phyloP scores from a whole-genome alignment of 2,329 filamentous ascomycete species.

The Parafenestella ontariensis region DNA sequence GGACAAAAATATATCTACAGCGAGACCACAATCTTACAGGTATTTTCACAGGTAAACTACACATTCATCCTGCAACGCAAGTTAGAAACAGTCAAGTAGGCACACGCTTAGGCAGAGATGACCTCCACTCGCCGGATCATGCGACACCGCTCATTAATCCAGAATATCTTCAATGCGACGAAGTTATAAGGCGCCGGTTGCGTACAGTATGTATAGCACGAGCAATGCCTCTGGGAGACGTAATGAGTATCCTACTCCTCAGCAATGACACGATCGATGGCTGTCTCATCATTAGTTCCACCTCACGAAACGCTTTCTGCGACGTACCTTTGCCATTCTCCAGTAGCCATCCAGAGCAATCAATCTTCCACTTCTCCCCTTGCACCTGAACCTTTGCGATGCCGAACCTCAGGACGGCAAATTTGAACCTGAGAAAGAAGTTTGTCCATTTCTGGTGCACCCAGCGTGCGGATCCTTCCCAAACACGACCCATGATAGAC shows the following conservation, averaged over 20 bases:
- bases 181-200: too few relatives aligned
- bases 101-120: not conserved
- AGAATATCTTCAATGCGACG: too few relatives aligned
- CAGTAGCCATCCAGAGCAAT: conserved; percentile 42
- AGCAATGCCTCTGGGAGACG: too few relatives aligned
- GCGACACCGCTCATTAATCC: too few relatives aligned
- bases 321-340: conserved; percentile 46
- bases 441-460: conserved; percentile 46
- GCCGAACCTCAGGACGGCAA: conserved; percentile 42
- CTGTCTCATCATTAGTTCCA: conserved; percentile 22
- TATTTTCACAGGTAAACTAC: not conserved
- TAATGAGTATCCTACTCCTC: conserved; percentile 28
- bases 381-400: conserved; percentile 39
- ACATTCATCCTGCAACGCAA: not conserved
- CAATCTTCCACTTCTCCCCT: conserved; percentile 46
- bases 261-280: conserved; percentile 41
- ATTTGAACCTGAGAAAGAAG: conserved; percentile 47
- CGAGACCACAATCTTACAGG: not conserved
- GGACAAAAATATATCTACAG: not conserved
- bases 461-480: conserved; percentile 41
- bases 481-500: conserved; percentile 28
- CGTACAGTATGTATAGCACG: too few relatives aligned
- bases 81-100: not conserved
- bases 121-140: too few relatives aligned
- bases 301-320: not conserved